Evolutionary conservation across 192 early-diverging fungal species (phyloP).

Genomic region (Endogone sp.): DNA sequence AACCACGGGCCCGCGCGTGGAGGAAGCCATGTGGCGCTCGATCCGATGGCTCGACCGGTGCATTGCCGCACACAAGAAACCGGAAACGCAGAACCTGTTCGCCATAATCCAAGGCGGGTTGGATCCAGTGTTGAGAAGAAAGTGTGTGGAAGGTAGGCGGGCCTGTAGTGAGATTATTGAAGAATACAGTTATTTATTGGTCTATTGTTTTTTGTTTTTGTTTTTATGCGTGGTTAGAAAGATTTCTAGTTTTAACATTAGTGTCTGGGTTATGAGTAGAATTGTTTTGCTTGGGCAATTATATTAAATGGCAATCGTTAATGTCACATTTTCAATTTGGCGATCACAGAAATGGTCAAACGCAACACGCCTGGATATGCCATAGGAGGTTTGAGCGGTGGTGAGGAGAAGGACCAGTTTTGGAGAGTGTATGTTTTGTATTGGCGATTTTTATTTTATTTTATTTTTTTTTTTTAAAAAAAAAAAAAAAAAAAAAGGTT

Average conservation of each 20-base stretch:
- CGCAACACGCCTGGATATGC: slow-evolving; percentile 82
- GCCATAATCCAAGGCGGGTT: slow-evolving; percentile 88
- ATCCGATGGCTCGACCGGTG: slow-evolving; percentile 87
- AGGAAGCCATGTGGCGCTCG: slow-evolving; percentile 87
- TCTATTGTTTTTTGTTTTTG: too few species aligned
- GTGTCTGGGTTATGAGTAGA: too few species aligned
- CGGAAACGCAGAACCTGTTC: slow-evolving; percentile 77
- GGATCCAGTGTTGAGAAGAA: slow-evolving; percentile 59
- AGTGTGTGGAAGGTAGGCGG: slow-evolving; percentile 53
- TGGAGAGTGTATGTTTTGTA: slow-evolving; percentile 61
- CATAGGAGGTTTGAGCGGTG: slow-evolving; percentile 83
- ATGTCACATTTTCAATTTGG: slow-evolving; percentile 2
- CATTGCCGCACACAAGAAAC: slow-evolving; percentile 67
- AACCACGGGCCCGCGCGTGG: slow-evolving; percentile 74
- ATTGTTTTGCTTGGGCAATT: too few species aligned
- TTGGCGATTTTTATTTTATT: not conserved
- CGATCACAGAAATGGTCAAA: slow-evolving; percentile 63
- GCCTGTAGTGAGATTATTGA: too few species aligned
- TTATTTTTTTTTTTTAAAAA: not conserved
- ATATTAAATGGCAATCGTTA: too few species aligned
- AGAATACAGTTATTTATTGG: too few species aligned
- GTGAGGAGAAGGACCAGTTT: slow-evolving; percentile 82
- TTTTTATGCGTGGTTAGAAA: too few species aligned
- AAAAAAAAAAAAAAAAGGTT: not conserved
- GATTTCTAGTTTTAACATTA: too few species aligned